Percentiles rank a stretch among this genome's conserved stretches.
Conservation (phyloP, 331 rosid species). For the Quercus tomentella region DNA sequence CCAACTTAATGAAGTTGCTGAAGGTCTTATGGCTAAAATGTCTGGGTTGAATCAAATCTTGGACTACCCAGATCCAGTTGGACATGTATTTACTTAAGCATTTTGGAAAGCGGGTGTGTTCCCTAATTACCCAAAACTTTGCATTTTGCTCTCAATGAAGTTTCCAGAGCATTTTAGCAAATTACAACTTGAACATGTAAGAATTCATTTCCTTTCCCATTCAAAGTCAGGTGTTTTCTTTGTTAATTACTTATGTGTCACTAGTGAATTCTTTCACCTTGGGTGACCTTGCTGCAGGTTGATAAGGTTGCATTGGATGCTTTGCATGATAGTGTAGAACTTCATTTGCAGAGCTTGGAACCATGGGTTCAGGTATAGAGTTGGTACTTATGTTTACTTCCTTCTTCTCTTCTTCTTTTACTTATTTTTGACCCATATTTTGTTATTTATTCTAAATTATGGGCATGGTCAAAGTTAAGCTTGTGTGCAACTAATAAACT, state of each 20-base stretch:
- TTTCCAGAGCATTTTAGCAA: constrained; percentile 95
- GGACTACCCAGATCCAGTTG: constrained; percentile 92
- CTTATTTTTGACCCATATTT: too few relatives aligned
- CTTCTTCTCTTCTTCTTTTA: background rate
- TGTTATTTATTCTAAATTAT: background rate
- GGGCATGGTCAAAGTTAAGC: background rate
- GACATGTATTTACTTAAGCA: constrained; percentile 73
- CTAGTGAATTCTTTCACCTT: constrained; percentile 19
- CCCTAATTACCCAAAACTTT: constrained; percentile 78
- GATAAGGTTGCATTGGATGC: constrained; percentile 88
- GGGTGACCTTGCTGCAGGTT: constrained; percentile 55
- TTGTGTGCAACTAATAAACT: background rate
- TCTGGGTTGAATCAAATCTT: constrained; percentile 89
- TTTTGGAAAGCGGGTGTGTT: constrained; percentile 95
- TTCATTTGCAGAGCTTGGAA: constrained; percentile 85
- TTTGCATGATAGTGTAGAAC: constrained; percentile 83
- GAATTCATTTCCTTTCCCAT: constrained; percentile 28
- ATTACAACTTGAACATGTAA: constrained; percentile 96
- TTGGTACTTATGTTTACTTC: background rate
- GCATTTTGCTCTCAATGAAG: constrained; percentile 84
- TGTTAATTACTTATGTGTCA: constrained; percentile 14
- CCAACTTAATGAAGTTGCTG: constrained; percentile 86
- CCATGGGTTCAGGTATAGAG: constrained; percentile 91
- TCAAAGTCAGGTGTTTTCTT: constrained; percentile 19
- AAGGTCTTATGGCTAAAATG: constrained; percentile 98